phyloP scores from a whole-genome alignment of 345 rosid species.

The Zanthoxylum bungeanum region DNA sequence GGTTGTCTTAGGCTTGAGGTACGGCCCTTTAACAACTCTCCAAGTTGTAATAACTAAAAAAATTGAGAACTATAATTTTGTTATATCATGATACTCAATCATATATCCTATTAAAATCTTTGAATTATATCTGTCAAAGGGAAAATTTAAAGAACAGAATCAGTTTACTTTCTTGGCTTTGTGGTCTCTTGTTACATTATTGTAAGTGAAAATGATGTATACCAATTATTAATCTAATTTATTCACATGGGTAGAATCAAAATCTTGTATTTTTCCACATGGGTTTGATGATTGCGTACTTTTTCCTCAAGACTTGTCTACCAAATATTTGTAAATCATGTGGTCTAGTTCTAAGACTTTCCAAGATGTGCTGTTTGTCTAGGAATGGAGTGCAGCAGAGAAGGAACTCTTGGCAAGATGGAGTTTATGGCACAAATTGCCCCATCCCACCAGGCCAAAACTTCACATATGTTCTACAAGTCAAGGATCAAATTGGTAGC shows the following conservation, averaged over 20 bases:
- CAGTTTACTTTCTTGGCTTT: neutral
- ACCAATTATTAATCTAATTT: neutral
- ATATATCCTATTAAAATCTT: neutral
- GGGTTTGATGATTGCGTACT: neutral
- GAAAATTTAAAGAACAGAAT: neutral
- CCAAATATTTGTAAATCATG: neutral
- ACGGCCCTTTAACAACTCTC: neutral
- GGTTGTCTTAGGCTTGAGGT: neutral
- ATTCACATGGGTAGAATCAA: neutral
- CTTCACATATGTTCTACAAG: conserved; percentile 71
- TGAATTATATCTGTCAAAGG: neutral
- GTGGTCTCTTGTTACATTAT: neutral
- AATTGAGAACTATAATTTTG: neutral
- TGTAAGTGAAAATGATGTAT: neutral
- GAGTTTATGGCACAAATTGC: conserved; percentile 78
- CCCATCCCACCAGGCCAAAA: conserved; percentile 79
- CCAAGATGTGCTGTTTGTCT: neutral
- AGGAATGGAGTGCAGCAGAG: conserved; percentile 88
- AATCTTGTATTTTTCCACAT: neutral
- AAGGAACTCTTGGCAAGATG: conserved; percentile 82
- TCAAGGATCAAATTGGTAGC: conserved; percentile 84
- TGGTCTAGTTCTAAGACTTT: neutral
- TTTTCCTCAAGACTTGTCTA: neutral
- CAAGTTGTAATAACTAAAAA: neutral
- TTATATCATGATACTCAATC: neutral